Base-by-base conservation (phyloP, 345 rosid genomes). In the Populus pruinosa region DNA sequence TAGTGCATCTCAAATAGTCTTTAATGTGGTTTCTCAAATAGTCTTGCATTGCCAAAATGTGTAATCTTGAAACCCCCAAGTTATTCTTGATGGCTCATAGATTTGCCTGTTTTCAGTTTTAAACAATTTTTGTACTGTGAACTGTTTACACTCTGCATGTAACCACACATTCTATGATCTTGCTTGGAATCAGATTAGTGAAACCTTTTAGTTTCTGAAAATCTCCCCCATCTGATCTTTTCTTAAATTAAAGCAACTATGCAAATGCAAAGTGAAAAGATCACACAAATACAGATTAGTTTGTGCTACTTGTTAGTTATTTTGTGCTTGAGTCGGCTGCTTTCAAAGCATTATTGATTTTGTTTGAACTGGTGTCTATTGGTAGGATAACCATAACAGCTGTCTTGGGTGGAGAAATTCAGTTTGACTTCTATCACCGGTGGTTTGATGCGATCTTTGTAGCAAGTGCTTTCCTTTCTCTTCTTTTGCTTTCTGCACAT, bases 391-490 rank as follows among this genome's bases (percentile, higher is more conserved):
- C 94, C 75, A 94, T 94, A 88, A 96, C 97, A 31, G 96, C 89
- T 75, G 99, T 96, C 61, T 75, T 96, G 83, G 99, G 98, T 14
- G 98, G 97, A 79, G 99, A 96, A 76, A 94, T 94, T 81, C 99
- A 94, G 86, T 94, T 96, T 70, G 99, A 92, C 85, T 94, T 94
- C 83, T 96, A 94, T 87, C 98, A 96, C 76, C 87, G 96, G 74
- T 96, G 97, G 98, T 93, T 96, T 72, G 99, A 93, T 87, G 99
- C 99, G 25, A 90, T 93, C 72, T 90, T 92, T 74, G 98, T 91
- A 68, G 99, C 99, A 38, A 93, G 98, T 76, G 94, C 98, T 75
- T 92, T 96, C 88, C 96, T 93, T 69, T 96, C 99, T 66, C 87
- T 93, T 73, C 92, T 96, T 76, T 87, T 96, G 82, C 90, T 96